Conservation (phyloP, 148 eudicot genomes). For the Agrostemma githago region DNA sequence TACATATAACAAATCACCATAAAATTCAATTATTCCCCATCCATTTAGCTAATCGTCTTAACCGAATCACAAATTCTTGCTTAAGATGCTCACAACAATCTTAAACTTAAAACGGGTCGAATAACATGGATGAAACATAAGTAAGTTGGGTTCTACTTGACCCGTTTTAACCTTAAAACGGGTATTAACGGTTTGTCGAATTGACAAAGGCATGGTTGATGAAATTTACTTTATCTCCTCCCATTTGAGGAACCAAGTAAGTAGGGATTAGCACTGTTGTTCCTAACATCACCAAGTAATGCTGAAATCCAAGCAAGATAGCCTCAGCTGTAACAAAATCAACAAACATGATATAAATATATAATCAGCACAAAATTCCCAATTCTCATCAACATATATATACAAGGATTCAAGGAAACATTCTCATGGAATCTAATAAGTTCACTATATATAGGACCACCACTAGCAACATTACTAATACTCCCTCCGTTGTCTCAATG, state of each 20-base stretch:
- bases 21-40: background rate
- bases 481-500: too few relatives aligned
- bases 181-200: background rate
- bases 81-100: too few relatives aligned
- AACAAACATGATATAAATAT: background rate
- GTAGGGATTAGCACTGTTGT: conserved; percentile 85
- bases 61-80: background rate
- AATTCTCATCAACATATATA: background rate
- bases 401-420: background rate
- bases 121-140: too few relatives aligned
- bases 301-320: conserved; percentile 78
- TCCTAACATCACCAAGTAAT: conserved; percentile 87
- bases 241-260: conserved; percentile 75
- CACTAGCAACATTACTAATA: background rate
- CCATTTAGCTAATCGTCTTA: background rate
- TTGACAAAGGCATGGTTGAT: background rate
- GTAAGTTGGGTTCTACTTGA: too few relatives aligned
- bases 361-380: conserved; percentile 20
- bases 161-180: background rate
- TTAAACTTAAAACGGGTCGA: too few relatives aligned
- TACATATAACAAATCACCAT: conserved; percentile 21
- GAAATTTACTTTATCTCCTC: conserved; percentile 66
- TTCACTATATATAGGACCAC: conserved; percentile 2
- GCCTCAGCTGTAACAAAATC: conserved; percentile 62
- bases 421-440: background rate